A percentile compares a stretch with the other conserved stretches of the same genome.
Evolutionary conservation across 257 asterid genomes (phyloP).

Genomic region (Salvia hispanica): DNA sequence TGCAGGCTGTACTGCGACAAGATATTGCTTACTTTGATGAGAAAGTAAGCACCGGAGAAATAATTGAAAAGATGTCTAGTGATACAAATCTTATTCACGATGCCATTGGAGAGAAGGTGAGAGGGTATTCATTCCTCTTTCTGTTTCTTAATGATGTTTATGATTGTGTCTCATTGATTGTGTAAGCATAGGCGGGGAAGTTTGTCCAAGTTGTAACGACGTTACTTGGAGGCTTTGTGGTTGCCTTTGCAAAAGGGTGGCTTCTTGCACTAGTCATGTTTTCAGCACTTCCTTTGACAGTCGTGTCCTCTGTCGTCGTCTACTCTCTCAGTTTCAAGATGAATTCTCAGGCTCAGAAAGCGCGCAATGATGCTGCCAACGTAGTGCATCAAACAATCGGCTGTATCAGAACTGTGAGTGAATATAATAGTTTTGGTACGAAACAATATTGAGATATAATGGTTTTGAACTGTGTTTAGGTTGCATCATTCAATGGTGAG

Average conservation of each 20-base stretch:
- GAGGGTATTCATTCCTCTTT: conserved; percentile 23
- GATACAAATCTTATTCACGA: conserved; percentile 54
- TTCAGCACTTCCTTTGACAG: conserved; percentile 34
- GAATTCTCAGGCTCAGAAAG: conserved; percentile 34
- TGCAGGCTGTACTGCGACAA: conserved; percentile 48
- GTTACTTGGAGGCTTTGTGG: conserved; percentile 40
- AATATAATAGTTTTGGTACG: no score
- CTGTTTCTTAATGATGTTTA: background rate
- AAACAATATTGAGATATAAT: background rate
- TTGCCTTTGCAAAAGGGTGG: conserved; percentile 50
- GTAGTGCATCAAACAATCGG: conserved; percentile 48
- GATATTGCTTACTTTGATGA: conserved; percentile 58
- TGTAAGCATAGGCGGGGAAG: conserved; percentile 42
- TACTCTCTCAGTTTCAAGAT: conserved; percentile 29
- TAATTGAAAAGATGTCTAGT: conserved; percentile 44
- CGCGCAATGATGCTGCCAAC: conserved; percentile 41
- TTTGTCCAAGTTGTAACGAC: conserved; percentile 38
- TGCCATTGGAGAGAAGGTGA: conserved; percentile 46
- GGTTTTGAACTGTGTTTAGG: conserved; percentile 25
- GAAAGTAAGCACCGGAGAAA: conserved; percentile 57
- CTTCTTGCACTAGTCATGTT: conserved; percentile 46
- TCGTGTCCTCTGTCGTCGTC: conserved; percentile 30
- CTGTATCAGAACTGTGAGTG: conserved; percentile 49
- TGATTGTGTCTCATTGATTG: background rate
- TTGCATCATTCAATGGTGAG: conserved; percentile 58